Conservation (phyloP, 1,284 basidiomycete species). For the Gymnopus androsaceus region DNA sequence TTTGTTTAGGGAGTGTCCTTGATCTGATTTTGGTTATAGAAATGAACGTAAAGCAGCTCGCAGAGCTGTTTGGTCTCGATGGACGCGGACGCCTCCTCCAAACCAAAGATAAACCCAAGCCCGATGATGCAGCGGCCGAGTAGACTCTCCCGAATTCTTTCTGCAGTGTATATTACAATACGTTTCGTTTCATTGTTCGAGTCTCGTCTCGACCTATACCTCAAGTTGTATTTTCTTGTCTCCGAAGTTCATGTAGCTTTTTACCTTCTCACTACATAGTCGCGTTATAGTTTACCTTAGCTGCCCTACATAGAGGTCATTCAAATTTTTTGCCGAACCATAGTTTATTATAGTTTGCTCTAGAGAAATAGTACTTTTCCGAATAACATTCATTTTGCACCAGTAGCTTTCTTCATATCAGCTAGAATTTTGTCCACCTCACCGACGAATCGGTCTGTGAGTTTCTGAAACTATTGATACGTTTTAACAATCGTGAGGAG, state of each 20-base stretch:
- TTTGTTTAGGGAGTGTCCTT: not conserved
- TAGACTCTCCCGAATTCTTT: no score
- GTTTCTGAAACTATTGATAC: conserved; percentile 69
- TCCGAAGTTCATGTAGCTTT: no score
- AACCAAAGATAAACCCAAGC: not conserved
- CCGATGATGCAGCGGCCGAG: not conserved
- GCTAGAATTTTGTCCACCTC: conserved; percentile 68
- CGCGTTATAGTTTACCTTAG: no score
- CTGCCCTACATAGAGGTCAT: no score
- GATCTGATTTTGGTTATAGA: conserved; percentile 27
- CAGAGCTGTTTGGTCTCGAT: conserved; percentile 50
- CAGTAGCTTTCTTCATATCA: conserved; percentile 60
- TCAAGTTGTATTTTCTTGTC: no score
- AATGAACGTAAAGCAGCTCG: conserved; percentile 44
- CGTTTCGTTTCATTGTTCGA: no score
- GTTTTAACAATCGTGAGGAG: conserved; percentile 1
- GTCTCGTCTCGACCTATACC: no score
- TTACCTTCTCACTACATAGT: no score
- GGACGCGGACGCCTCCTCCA: conserved; percentile 34
- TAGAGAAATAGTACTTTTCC: not conserved
- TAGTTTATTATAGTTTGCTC: conserved; percentile 6
- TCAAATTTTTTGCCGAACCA: no score
- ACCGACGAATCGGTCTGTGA: conserved; percentile 58
- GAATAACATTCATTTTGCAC: conserved; percentile 1
- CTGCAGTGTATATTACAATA: no score